These are phyloP conservation scores for Fraxinus platypoda DNA, from an alignment of 305 asterid genomes.

Conservation along the genomic window DNA sequence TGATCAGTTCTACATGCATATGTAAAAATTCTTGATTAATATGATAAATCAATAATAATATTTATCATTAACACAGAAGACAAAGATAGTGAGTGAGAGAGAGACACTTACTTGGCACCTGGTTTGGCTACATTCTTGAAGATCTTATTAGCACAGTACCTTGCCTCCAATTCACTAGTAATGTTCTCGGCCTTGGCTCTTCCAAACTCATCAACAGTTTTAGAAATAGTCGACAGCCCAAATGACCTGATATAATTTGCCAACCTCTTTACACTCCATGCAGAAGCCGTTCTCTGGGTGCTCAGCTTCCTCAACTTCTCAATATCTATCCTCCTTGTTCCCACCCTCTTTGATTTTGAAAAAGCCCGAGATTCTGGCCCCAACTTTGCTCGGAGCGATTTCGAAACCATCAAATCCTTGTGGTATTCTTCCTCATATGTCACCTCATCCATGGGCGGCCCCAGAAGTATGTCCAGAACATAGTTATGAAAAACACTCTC, in stretches of 20 bases:
- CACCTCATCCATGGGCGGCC: slow-evolving; percentile 52
- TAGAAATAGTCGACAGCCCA: slow-evolving; percentile 55
- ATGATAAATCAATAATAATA: background rate
- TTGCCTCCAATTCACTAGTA: slow-evolving; percentile 55
- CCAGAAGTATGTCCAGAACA: slow-evolving; percentile 49
- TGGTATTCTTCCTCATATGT: slow-evolving; percentile 29
- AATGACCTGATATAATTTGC: slow-evolving; percentile 45
- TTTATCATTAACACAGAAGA: background rate
- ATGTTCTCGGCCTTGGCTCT: slow-evolving; percentile 35
- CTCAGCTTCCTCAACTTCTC: slow-evolving; percentile 50
- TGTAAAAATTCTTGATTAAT: background rate
- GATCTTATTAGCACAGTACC: slow-evolving; percentile 44
- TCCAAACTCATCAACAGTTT: slow-evolving; percentile 48
- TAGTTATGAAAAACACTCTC: slow-evolving; percentile 64
- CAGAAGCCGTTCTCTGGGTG: slow-evolving; percentile 44
- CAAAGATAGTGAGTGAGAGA: background rate
- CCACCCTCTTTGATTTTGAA: slow-evolving; percentile 31
- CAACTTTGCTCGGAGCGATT: slow-evolving; percentile 34
- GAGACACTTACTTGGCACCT: slow-evolving; percentile 52
- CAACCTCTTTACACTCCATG: slow-evolving; percentile 58
- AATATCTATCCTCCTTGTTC: slow-evolving; percentile 47
- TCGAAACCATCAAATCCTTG: slow-evolving; percentile 18
- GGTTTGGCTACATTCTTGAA: slow-evolving; percentile 64
- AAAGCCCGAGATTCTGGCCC: slow-evolving; percentile 29
- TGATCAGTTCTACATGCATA: background rate